Conservation (phyloP, 139 green algal species). For the Chlamydomonas schloesseri region DNA sequence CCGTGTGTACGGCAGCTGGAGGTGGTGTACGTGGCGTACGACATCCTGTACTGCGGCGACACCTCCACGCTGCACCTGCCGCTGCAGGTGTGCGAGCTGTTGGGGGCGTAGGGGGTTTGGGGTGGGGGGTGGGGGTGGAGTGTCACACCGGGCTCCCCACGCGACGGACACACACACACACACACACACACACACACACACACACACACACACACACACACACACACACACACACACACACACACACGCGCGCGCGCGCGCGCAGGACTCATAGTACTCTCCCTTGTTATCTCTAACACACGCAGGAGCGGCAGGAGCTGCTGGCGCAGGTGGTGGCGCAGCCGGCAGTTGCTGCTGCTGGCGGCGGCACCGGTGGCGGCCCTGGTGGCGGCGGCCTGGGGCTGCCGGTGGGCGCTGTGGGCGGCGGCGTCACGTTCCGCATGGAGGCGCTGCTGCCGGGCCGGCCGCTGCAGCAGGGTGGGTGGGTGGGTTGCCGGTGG, state of each 20-base stretch:
- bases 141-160: too few relatives aligned
- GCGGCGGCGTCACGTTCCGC: neutral
- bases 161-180: too few relatives aligned
- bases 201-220: too few relatives aligned
- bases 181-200: too few relatives aligned
- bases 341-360: neutral
- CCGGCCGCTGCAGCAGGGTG: neutral
- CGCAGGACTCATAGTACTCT: too few relatives aligned
- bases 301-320: slow-evolving; percentile 67
- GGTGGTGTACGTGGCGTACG: slow-evolving; percentile 84
- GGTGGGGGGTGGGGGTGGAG: too few relatives aligned
- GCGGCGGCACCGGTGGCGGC: neutral
- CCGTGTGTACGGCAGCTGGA: slow-evolving; percentile 45
- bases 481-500: neutral
- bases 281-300: too few relatives aligned
- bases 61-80: slow-evolving; percentile 54
- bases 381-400: neutral
- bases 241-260: too few relatives aligned
- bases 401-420: neutral
- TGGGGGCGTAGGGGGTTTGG: too few relatives aligned
- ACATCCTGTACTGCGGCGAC: slow-evolving; percentile 81
- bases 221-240: too few relatives aligned
- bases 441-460: slow-evolving; percentile 19
- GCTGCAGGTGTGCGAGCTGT: slow-evolving; percentile 64
- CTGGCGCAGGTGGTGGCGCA: slow-evolving; percentile 54